Base-by-base conservation (phyloP, 441 rosid genomes). In the Gossypium lobatum region DNA sequence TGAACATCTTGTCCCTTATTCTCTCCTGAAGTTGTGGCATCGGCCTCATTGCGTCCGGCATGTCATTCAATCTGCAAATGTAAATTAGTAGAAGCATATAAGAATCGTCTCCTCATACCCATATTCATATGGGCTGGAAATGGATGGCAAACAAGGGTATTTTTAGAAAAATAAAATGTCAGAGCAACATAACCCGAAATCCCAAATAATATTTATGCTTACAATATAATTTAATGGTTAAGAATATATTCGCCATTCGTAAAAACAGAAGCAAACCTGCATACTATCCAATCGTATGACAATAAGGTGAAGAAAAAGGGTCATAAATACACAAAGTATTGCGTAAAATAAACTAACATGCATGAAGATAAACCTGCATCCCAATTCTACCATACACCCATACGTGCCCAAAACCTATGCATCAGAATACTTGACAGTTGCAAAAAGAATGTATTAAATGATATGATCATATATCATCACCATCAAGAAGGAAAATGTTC, bases 1-100 rank as follows among this genome's bases (percentile, higher is more conserved):
- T 73, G 26, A 73, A 77, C 6, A 85, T 85, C 13, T 80, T 79
- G 1, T 82, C 82, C 3, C 77, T 79, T 60, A 90, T 7, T 70
- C 16, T 70, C 64, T 76, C 85, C 0, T 84, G 85, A 20, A 87
- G 82, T 2, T 77, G 70, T 10, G 91, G 95, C 93, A 88, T 86
- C 82, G 73, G 84, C 80, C 76, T 82, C 85, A 81, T 84, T 52
- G 54, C 37, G 60, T 85, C 87, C 0, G 85, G 83, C 72, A 54
- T 60, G 16, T 83, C 84, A 71, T 78, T 67, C 80, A 82, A 55
- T 71, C 97, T 89, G 88, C 73, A 80, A 62, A 59, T 59, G 64
- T 16, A 59, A 59, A 59, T 59, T 34, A 25, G 2, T 13, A 59
- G 64, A 59, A 59, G 31, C 62, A 21, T 23, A 21, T 21, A 21